Conservation (phyloP, 2,329 filamentous ascomycete species). For the Triangularia verruculosa region DNA sequence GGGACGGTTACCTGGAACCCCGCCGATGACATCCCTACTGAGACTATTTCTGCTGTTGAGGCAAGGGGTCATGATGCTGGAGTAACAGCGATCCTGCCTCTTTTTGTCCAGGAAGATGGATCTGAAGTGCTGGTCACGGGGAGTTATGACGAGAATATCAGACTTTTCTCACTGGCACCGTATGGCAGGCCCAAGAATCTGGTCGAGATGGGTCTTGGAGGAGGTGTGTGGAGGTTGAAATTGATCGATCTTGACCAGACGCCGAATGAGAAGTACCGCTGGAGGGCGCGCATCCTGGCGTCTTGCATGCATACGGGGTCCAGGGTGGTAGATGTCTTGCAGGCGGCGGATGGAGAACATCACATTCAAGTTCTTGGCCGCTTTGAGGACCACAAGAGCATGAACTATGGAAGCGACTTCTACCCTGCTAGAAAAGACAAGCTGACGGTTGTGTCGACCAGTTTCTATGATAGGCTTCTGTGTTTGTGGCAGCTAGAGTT, state of each 20-base stretch:
- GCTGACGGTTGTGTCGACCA: slow-evolving; percentile 62
- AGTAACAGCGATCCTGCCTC: slow-evolving; percentile 79
- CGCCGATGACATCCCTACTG: neutral
- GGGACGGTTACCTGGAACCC: slow-evolving; percentile 33
- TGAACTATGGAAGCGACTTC: slow-evolving; percentile 89
- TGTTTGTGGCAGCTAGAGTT: slow-evolving; percentile 59
- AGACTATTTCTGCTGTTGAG: slow-evolving; percentile 25
- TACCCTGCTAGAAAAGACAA: slow-evolving; percentile 40
- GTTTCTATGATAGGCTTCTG: slow-evolving; percentile 71
- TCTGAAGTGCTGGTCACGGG: slow-evolving; percentile 71
- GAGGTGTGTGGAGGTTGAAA: slow-evolving; percentile 84
- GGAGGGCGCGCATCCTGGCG: slow-evolving; percentile 58
- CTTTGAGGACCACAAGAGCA: slow-evolving; percentile 85
- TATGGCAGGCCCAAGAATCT: slow-evolving; percentile 50
- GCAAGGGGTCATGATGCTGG: slow-evolving; percentile 65
- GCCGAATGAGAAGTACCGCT: slow-evolving; percentile 25
- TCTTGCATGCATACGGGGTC: slow-evolving; percentile 93
- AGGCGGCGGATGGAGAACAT: slow-evolving; percentile 47
- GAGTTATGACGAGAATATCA: slow-evolving; percentile 83
- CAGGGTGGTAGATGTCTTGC: slow-evolving; percentile 55
- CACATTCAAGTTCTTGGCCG: slow-evolving; percentile 61
- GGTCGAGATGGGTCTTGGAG: slow-evolving; percentile 65
- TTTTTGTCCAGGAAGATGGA: slow-evolving; percentile 45
- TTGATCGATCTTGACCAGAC: slow-evolving; percentile 41
- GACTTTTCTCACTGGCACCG: slow-evolving; percentile 57